phyloP scores from a whole-genome alignment of 202 grass and related monocot genomes.

The Eragrostis tef region DNA sequence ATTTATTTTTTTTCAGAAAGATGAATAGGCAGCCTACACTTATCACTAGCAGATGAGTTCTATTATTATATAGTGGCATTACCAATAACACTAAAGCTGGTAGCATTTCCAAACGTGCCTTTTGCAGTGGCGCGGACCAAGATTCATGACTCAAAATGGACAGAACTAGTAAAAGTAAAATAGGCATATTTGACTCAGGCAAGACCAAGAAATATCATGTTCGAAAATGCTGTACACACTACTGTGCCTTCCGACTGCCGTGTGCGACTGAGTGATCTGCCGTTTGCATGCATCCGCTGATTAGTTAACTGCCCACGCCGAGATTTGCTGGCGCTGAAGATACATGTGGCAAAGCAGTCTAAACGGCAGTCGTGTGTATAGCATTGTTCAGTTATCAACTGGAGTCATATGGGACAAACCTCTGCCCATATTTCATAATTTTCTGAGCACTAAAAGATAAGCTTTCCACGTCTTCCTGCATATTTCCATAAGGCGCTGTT shows the following conservation, averaged over 20 bases:
- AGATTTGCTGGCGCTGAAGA: too few relatives aligned
- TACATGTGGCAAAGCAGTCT: too few relatives aligned
- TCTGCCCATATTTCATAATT: constrained; percentile 29
- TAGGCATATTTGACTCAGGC: neutral
- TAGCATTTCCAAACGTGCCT: neutral
- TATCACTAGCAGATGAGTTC: neutral
- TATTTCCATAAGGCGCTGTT: constrained; percentile 19
- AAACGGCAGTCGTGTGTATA: too few relatives aligned
- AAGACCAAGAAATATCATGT: constrained; percentile 5
- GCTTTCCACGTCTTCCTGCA: neutral
- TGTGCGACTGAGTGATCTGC: too few relatives aligned
- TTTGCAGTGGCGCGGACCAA: neutral
- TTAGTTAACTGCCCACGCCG: too few relatives aligned
- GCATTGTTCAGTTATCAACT: constrained; percentile 16
- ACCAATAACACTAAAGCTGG: neutral
- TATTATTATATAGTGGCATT: neutral
- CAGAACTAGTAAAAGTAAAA: constrained; percentile 11
- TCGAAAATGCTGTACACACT: too few relatives aligned
- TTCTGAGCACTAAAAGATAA: constrained; percentile 27
- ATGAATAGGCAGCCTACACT: neutral
- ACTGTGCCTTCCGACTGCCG: too few relatives aligned
- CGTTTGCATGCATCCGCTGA: too few relatives aligned
- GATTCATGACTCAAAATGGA: constrained; percentile 2
- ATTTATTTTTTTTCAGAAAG: neutral
- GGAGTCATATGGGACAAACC: constrained; percentile 19